These are phyloP conservation scores for Mortierella sp. DNA, from an alignment of 371 early-diverging fungal genomes.

Conservation along the genomic window DNA sequence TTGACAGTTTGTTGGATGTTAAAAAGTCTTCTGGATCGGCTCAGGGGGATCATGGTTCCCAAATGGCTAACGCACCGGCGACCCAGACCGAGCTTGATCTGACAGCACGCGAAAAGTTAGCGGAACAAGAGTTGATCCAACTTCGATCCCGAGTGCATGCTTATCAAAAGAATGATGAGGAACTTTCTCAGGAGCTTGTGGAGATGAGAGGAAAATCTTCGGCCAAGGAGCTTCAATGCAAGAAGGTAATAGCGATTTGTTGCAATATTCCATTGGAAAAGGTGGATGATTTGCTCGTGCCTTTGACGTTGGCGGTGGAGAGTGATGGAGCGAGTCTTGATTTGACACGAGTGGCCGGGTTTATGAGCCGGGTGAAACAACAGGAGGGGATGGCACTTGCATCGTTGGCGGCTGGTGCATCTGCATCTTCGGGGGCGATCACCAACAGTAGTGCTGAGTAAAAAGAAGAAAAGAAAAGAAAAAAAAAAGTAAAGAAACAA, in stretches of 20 bases:
- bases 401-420: too few species aligned
- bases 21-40: neutral
- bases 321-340: conserved; percentile 76
- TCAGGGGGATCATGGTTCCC: neutral
- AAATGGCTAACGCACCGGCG: neutral
- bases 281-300: conserved; percentile 75
- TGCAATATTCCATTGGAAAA: conserved; percentile 73
- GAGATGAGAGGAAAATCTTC: conserved; percentile 43
- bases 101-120: conserved; percentile 5
- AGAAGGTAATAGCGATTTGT: conserved; percentile 75
- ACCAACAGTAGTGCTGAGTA: too few species aligned
- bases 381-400: conserved; percentile 52
- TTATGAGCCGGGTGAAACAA: conserved; percentile 66
- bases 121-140: conserved; percentile 43
- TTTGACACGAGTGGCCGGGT: conserved; percentile 66
- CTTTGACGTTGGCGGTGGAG: conserved; percentile 77
- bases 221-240: conserved; percentile 71
- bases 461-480: too few species aligned
- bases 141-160: conserved; percentile 58
- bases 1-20: conserved; percentile 7
- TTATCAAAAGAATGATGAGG: conserved; percentile 55
- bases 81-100: neutral
- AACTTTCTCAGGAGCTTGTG: conserved; percentile 54
- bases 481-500: too few species aligned
- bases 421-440: too few species aligned